phyloP scores from a whole-genome alignment of 2,329 filamentous ascomycete species.

The Penicillium sp. region DNA sequence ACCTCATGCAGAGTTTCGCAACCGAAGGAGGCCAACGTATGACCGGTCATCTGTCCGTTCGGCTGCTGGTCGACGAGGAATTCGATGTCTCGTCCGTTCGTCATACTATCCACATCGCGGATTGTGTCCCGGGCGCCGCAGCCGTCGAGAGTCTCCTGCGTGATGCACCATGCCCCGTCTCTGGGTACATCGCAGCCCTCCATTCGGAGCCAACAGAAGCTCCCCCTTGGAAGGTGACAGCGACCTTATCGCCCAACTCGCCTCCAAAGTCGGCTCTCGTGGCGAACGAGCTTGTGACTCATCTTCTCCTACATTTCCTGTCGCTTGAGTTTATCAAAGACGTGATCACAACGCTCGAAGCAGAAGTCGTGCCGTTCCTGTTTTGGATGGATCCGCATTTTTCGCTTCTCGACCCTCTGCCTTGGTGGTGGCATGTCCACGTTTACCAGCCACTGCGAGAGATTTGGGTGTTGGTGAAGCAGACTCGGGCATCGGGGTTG shows the following conservation, averaged over 20 bases:
- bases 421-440: conserved; percentile 58
- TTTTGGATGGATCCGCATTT: conserved; percentile 58
- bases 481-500: conserved; percentile 39
- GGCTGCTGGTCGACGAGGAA: conserved; percentile 62
- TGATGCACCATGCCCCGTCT: conserved; percentile 27
- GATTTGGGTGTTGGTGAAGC: conserved; percentile 40
- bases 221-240: conserved; percentile 2
- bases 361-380: conserved; percentile 33
- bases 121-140: conserved; percentile 31
- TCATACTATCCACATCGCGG: conserved; percentile 33
- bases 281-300: not conserved
- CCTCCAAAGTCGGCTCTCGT: not conserved
- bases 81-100: conserved; percentile 32
- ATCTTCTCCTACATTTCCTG: conserved; percentile 3
- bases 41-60: conserved; percentile 71
- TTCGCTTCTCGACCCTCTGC: conserved; percentile 55
- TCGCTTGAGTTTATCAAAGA: not conserved
- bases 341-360: not conserved
- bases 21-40: conserved; percentile 49
- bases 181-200: conserved; percentile 29
- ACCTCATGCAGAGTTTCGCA: conserved; percentile 62
- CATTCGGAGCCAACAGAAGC: conserved; percentile 14
- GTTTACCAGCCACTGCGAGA: conserved; percentile 52
- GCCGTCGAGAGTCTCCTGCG: conserved; percentile 30
- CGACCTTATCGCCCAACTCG: conserved; percentile 11